Percentiles rank a stretch among this genome's conserved stretches.
Conservation (phyloP, 2,329 filamentous ascomycete species). For the Cadophora luteo-olivacea region DNA sequence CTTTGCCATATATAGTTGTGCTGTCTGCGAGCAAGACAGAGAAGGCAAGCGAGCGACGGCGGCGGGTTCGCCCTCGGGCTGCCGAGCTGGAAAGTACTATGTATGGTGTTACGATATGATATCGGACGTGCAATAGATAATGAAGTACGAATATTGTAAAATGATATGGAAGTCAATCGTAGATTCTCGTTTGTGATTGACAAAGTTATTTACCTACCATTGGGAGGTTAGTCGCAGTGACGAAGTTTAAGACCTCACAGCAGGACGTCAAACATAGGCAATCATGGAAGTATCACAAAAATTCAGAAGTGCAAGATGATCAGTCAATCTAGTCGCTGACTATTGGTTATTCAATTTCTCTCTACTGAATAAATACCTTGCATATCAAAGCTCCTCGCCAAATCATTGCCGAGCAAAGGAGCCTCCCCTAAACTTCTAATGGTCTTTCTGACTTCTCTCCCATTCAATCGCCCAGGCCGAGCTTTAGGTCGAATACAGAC, state of each 20-base stretch:
- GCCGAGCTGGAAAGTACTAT: neutral
- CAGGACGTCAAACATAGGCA: too few relatives aligned
- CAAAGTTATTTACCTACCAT: too few relatives aligned
- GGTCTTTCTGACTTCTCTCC: neutral
- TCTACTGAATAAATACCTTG: neutral
- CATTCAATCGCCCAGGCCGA: neutral
- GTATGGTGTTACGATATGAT: constrained; percentile 16
- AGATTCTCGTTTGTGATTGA: too few relatives aligned
- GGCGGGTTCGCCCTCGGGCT: neutral
- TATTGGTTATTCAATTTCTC: neutral
- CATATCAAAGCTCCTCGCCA: neutral
- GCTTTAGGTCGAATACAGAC: constrained; percentile 11
- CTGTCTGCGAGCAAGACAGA: neutral
- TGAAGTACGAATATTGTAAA: constrained; percentile 6
- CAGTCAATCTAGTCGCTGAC: neutral
- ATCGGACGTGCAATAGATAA: constrained; percentile 11
- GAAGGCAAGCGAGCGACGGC: neutral
- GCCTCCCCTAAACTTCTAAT: neutral
- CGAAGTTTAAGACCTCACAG: too few relatives aligned
- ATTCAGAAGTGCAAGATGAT: too few relatives aligned
- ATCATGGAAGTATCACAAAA: too few relatives aligned
- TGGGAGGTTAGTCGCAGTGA: too few relatives aligned
- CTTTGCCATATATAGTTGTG: constrained; percentile 8
- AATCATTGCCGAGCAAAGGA: neutral
- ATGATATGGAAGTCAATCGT: neutral